Conservation (phyloP, 2,329 filamentous ascomycete genomes). For the Sarocladiaceae sp. region DNA sequence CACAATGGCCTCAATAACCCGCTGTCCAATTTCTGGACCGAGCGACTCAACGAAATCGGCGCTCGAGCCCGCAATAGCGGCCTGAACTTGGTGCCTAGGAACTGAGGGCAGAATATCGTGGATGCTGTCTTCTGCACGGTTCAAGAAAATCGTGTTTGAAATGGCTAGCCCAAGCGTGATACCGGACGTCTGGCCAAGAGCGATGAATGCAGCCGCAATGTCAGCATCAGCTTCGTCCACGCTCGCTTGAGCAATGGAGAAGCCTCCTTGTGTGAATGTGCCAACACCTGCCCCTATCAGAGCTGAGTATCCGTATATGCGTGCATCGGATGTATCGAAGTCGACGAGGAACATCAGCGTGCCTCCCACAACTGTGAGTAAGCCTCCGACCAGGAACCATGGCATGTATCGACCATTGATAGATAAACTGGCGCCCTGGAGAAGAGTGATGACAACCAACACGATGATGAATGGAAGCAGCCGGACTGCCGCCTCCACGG, state of each 20-base stretch:
- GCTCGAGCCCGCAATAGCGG: neutral
- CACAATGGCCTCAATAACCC: neutral
- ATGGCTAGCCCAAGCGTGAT: neutral
- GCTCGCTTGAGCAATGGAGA: conserved; percentile 27
- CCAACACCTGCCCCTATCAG: conserved; percentile 35
- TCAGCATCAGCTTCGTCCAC: too few relatives aligned
- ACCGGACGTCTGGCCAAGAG: neutral
- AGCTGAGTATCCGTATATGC: conserved; percentile 28
- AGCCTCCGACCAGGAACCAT: conserved; percentile 30
- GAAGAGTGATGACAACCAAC: conserved; percentile 23
- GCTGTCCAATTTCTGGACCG: neutral
- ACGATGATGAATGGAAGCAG: conserved; percentile 33
- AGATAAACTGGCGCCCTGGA: conserved; percentile 6
- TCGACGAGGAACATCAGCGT: conserved; percentile 23
- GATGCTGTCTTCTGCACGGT: neutral
- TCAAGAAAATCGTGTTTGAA: neutral
- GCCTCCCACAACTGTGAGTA: conserved; percentile 16
- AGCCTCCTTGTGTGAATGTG: conserved; percentile 25
- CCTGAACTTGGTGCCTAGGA: neutral
- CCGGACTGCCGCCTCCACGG: conserved; percentile 28
- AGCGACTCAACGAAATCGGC: neutral
- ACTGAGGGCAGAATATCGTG: neutral
- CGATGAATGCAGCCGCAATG: too few relatives aligned
- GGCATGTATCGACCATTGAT: conserved; percentile 29
- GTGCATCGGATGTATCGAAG: conserved; percentile 7